Base-by-base conservation (phyloP, 805 yeast species). In the Ogataea populi-albae region DNA sequence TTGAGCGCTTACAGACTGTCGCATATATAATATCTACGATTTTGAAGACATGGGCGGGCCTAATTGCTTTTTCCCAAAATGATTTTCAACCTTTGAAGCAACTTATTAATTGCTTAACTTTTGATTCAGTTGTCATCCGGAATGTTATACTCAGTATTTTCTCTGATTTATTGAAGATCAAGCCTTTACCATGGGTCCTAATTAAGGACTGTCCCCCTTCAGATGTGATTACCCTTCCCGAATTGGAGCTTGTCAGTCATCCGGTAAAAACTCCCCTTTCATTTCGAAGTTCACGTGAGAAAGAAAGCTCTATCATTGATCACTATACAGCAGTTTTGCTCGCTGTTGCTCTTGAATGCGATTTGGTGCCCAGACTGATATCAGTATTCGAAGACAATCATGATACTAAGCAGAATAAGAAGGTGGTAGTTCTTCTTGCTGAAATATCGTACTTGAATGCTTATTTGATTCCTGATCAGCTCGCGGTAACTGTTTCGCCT, bases 41-140 rank as follows among this genome's bases (percentile, higher is more conserved):
- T 17, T 59, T 91, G 32, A 83, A 86, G 42, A 70, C 78, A 22
- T 81, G 91, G 77, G 69, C 83, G 9, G 99, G 98, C 0, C 51
- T 88, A 8, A 69, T 81, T 41, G 74, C 81, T 11, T 74, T 81
- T 47, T 71, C 83, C 1, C 67, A 73, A 37, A 66, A 79, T 45
- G 62, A 77, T 40, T 80, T 76, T 43, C 62, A 65, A 37, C 71
- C 81, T 7, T 53, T 89, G 16, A 65, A 62, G 26, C 75, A 77
- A 35, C 61, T 89, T 19, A 61, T 89, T 3, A 59, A 68, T 27
- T 81, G 88, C 54, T 63, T 93, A 27, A 59, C 65, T n/a, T 68
- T 72, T 34, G 78, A 77, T n/a, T 72, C 77, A 8, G 66, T 76
- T 1, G 56, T 68, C 24, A 59, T 81, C 4, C 73, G 86, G 26